Base-by-base conservation (phyloP, 2,329 filamentous ascomycete genomes). In the Ophiocordyceps camponoti-floridani region DNA sequence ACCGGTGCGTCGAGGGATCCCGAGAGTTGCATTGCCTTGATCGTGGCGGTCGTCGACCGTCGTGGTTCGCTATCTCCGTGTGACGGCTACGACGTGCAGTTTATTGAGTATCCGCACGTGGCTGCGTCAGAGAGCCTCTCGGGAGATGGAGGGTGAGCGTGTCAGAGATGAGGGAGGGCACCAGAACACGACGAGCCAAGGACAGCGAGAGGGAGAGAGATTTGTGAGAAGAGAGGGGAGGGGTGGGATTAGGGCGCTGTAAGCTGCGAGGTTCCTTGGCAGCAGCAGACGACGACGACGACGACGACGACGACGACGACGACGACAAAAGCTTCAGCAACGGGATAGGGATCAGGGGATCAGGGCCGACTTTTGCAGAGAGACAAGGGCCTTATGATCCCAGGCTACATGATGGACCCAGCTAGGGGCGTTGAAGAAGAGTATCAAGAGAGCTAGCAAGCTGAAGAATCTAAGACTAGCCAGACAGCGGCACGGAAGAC, bases 1-100 rank as follows among this genome's bases (percentile, higher is more conserved):
- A 45, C 49, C 42, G 31, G 18, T 16, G 26, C 46, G 42, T 45
- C 37, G 40, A 18, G 26, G 30, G 23, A 41, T 41, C 40, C 31
- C 31, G 31, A 35, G 31, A 35, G 31, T 35, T 35, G 31, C 31
- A 35, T 35, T n/a, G n/a, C 12, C 13, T 12, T 6, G 31, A 35
- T 35, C 31, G 31, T 14, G 31, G 31, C 31, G 31, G 31, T n/a
- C 31, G 31, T n/a, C n/a, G 31, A 35, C 31, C 12, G n/a, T 35
- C 12, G 31, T 35, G 31, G 31, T 35, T 35, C 31, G 31, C n/a
- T 35, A 35, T 35, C 31, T 6, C 31, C n/a, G 31, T 35, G 31
- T 35, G 31, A 35, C 31, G 31, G 31, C 31, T 23, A 5, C 23
- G 23, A 23, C 23, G 23, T 23, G 23, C 23, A 23, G 23, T 23